These are phyloP conservation scores for Candida quercuum DNA, from an alignment of 805 yeast species.

Conservation along the genomic window DNA sequence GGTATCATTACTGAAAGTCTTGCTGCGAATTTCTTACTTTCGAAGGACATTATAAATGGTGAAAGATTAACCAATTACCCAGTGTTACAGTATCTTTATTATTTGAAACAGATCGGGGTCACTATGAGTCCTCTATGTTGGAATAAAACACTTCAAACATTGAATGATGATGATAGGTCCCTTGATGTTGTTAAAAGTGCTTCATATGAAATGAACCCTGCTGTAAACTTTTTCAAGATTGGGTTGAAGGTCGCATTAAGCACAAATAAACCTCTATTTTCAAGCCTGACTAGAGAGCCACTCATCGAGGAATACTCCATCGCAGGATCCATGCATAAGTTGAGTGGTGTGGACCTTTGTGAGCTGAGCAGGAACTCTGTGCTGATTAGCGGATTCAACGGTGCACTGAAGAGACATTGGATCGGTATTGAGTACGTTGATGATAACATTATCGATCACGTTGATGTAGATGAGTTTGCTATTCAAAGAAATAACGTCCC, in stretches of 20 bases:
- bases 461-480: conserved; percentile 19
- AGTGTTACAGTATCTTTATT: conserved; percentile 21
- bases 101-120: conserved; percentile 24
- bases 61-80: conserved; percentile 20
- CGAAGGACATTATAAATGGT: conserved; percentile 21
- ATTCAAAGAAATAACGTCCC: conserved; percentile 25
- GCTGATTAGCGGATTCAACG: conserved; percentile 21
- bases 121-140: conserved; percentile 25
- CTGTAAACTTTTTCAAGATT: conserved; percentile 19
- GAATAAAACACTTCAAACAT: conserved; percentile 21
- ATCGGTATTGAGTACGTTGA: conserved; percentile 19
- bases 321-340: conserved; percentile 22
- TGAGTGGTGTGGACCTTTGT: conserved; percentile 22
- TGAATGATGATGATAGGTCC: conserved; percentile 20
- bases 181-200: conserved; percentile 3
- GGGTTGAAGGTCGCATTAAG: conserved; percentile 22
- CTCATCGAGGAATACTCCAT: conserved; percentile 25
- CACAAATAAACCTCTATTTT: conserved; percentile 22
- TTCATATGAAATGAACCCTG: conserved; percentile 20
- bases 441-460: conserved; percentile 7
- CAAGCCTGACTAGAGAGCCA: conserved; percentile 24
- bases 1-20: conserved; percentile 23
- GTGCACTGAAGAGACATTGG: conserved; percentile 22
- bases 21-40: conserved; percentile 19
- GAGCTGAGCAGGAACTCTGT: conserved; percentile 25